Conservation (phyloP, 129 eudicot species). For the Flaveria linearis region DNA sequence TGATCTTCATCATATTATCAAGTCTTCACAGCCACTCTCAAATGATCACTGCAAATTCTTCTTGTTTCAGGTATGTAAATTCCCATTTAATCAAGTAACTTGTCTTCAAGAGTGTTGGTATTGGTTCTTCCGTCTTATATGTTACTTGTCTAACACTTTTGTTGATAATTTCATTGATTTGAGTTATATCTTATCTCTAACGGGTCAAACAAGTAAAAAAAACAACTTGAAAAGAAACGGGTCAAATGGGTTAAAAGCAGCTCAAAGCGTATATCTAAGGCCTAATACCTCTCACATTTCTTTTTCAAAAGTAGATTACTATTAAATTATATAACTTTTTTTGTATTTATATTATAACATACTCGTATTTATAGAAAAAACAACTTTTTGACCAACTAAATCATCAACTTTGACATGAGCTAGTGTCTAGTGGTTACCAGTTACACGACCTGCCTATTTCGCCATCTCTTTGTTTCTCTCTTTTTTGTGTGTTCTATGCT, state of each 20-base stretch:
- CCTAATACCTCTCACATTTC: no score
- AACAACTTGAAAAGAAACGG: neutral
- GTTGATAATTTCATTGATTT: neutral
- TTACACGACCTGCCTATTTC: no score
- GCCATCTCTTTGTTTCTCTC: no score
- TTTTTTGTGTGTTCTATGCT: neutral
- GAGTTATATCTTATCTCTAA: neutral
- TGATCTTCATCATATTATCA: slow-evolving; percentile 84
- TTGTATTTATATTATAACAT: neutral
- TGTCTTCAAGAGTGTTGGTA: no score
- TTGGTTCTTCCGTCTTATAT: no score
- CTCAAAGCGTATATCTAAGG: neutral
- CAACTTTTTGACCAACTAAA: neutral
- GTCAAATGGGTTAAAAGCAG: neutral
- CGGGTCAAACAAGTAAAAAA: neutral
- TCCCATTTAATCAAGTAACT: neutral
- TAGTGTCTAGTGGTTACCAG: no score
- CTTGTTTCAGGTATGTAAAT: slow-evolving; percentile 59
- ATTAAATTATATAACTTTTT: neutral
- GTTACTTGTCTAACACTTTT: no score
- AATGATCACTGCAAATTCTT: slow-evolving; percentile 81
- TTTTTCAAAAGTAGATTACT: neutral
- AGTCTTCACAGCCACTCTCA: slow-evolving; percentile 72
- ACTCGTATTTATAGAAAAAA: neutral
- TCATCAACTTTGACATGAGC: no score